Conservation (phyloP, 2,329 filamentous ascomycete genomes). For the Aspergillus eucalypticola region DNA sequence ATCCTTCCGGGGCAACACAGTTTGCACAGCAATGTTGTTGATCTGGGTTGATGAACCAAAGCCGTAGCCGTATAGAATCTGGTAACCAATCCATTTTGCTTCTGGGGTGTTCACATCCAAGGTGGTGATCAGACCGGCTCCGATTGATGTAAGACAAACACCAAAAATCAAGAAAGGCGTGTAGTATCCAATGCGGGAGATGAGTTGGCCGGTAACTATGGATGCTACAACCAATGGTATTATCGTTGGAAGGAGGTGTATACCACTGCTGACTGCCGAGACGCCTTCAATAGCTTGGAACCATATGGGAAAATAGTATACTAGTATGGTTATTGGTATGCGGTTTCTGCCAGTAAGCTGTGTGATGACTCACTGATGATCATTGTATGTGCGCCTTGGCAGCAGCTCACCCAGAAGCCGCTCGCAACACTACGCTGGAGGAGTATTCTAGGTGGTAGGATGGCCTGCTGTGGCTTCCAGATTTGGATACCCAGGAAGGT, state of each 20-base stretch:
- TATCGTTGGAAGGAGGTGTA: conserved; percentile 45
- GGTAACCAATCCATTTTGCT: conserved; percentile 43
- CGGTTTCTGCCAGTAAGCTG: neutral
- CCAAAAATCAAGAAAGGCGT: conserved; percentile 42
- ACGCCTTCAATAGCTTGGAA: conserved; percentile 50
- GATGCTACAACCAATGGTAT: conserved; percentile 38
- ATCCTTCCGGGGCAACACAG: conserved; percentile 34
- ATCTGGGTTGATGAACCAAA: conserved; percentile 41
- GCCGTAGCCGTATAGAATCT: conserved; percentile 38
- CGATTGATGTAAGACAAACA: conserved; percentile 40
- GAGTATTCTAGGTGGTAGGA: conserved; percentile 53
- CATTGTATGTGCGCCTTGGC: neutral
- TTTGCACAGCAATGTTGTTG: conserved; percentile 39
- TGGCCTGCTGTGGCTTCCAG: conserved; percentile 52
- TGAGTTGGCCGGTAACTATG: conserved; percentile 33
- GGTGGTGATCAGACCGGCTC: conserved; percentile 45
- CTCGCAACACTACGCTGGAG: conserved; percentile 45
- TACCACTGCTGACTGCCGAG: conserved; percentile 48
- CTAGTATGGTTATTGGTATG: neutral
- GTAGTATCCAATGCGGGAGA: conserved; percentile 42
- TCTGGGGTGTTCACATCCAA: conserved; percentile 35
- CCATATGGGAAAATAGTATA: conserved; percentile 49
- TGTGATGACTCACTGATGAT: neutral
- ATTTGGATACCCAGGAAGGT: conserved; percentile 8
- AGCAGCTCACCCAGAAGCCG: conserved; percentile 39